These are phyloP conservation scores for Dalbergia cultrata DNA, from an alignment of 306 rosid genomes.

Conservation along the genomic window DNA sequence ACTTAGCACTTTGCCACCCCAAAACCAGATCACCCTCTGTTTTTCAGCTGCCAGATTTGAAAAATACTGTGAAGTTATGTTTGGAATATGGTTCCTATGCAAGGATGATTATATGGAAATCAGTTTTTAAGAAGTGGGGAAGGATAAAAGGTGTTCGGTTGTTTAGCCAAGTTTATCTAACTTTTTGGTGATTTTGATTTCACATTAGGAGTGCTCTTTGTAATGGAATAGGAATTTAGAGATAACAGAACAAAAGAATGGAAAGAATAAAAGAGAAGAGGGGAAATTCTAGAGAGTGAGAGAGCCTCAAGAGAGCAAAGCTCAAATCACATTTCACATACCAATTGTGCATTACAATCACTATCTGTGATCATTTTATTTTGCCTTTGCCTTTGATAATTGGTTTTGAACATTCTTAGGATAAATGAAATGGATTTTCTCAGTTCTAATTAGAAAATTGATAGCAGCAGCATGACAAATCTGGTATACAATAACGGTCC, in stretches of 20 bases:
- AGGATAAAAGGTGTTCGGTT: too few species aligned
- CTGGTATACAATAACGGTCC: background rate
- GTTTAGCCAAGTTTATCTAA: background rate
- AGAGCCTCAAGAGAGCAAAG: too few species aligned
- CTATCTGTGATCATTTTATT: background rate
- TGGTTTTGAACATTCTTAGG: slow-evolving; percentile 9
- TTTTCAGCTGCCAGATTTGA: slow-evolving; percentile 16
- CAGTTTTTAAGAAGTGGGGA: background rate
- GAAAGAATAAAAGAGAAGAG: too few species aligned
- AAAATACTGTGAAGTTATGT: background rate
- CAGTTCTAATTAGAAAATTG: background rate
- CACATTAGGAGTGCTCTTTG: too few species aligned
- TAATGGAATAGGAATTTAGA: too few species aligned
- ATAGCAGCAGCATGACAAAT: background rate
- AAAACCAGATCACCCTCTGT: slow-evolving; percentile 49
- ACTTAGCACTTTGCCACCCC: slow-evolving; percentile 7
- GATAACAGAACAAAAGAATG: too few species aligned
- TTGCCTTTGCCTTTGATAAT: background rate
- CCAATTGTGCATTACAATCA: too few species aligned
- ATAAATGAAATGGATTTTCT: slow-evolving; percentile 14
- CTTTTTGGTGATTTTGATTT: background rate
- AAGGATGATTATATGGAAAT: slow-evolving; percentile 28
- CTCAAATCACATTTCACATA: too few species aligned
- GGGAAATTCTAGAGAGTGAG: too few species aligned
- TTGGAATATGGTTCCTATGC: background rate